A percentile compares a stretch with the other conserved stretches of the same genome.
phyloP scores from a whole-genome alignment of 2,329 filamentous ascomycete species.

The Aulographum hederae region DNA sequence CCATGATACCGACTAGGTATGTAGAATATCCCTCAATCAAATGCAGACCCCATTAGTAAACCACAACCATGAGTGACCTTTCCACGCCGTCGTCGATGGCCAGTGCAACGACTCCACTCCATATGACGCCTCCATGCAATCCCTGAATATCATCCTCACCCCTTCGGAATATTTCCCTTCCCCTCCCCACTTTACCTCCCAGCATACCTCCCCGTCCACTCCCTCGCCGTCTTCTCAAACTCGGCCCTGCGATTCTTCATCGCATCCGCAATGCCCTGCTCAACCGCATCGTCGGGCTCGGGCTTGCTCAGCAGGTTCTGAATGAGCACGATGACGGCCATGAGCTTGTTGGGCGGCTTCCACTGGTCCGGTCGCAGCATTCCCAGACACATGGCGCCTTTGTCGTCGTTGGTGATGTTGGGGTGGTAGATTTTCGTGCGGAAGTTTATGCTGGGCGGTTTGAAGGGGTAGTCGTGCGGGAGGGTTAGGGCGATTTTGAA shows the following conservation, averaged over 20 bases:
- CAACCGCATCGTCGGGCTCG: constrained; percentile 77
- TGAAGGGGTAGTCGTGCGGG: constrained; percentile 76
- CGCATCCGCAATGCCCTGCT: constrained; percentile 71
- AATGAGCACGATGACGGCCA: constrained; percentile 59
- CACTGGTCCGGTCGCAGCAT: constrained; percentile 74
- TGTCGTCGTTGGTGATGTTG: constrained; percentile 75
- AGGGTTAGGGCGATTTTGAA: constrained; percentile 60
- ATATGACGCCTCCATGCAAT: no score
- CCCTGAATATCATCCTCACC: constrained; percentile 1
- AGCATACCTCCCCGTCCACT: constrained; percentile 62
- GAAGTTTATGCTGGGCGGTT: constrained; percentile 64
- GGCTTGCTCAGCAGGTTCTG: constrained; percentile 60
- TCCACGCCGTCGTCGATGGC: no score
- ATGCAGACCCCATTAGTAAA: no score
- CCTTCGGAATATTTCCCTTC: background rate
- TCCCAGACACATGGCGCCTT: constrained; percentile 70
- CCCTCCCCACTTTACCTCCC: constrained; percentile 16
- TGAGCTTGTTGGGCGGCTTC: constrained; percentile 72
- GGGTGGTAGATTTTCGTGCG: constrained; percentile 88
- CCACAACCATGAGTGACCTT: no score
- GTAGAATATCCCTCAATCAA: no score
- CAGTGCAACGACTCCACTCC: no score
- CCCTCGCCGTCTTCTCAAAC: constrained; percentile 57
- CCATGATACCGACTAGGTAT: no score
- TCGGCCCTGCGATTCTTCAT: constrained; percentile 47